A percentile compares a stretch with the other conserved stretches of the same genome.
Conservation (phyloP, 2,329 filamentous ascomycete species). For the Cladorrhinum sp. region DNA sequence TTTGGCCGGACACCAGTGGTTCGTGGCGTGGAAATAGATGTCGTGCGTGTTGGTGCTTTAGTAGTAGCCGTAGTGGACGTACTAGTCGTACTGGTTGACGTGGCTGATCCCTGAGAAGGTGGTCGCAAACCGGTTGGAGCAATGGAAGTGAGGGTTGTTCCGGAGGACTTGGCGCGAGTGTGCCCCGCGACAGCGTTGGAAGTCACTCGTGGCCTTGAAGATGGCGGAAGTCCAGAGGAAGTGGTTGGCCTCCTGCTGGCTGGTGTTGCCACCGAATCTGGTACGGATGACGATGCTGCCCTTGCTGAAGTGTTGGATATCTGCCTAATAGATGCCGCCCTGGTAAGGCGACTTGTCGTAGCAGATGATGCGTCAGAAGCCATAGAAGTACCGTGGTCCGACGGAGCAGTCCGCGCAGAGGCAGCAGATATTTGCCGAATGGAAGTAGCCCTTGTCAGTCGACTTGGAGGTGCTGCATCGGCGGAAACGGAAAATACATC, state of each 20-base stretch:
- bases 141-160: slow-evolving; percentile 34
- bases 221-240: slow-evolving; percentile 27
- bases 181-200: slow-evolving; percentile 30
- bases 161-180: slow-evolving; percentile 41
- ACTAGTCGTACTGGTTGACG: slow-evolving; percentile 9
- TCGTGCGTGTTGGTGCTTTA: slow-evolving; percentile 20
- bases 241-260: slow-evolving; percentile 28
- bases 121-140: slow-evolving; percentile 40
- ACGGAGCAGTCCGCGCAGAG: slow-evolving; percentile 6
- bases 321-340: neutral
- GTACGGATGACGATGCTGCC: neutral
- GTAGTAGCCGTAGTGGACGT: slow-evolving; percentile 7
- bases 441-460: slow-evolving; percentile 8
- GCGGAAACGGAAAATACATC: neutral
- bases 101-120: slow-evolving; percentile 19
- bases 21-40: slow-evolving; percentile 4
- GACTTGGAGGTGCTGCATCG: neutral
- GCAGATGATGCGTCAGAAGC: neutral
- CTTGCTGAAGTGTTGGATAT: neutral
- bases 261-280: slow-evolving; percentile 8
- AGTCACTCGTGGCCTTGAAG: neutral
- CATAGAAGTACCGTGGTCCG: neutral
- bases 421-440: slow-evolving; percentile 10
- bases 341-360: neutral
- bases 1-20: slow-evolving; percentile 18